Percentiles rank a stretch among this genome's conserved stretches.
phyloP scores from a whole-genome alignment of 2,329 filamentous ascomycete genomes.

The Trichoderma lentiforme region DNA sequence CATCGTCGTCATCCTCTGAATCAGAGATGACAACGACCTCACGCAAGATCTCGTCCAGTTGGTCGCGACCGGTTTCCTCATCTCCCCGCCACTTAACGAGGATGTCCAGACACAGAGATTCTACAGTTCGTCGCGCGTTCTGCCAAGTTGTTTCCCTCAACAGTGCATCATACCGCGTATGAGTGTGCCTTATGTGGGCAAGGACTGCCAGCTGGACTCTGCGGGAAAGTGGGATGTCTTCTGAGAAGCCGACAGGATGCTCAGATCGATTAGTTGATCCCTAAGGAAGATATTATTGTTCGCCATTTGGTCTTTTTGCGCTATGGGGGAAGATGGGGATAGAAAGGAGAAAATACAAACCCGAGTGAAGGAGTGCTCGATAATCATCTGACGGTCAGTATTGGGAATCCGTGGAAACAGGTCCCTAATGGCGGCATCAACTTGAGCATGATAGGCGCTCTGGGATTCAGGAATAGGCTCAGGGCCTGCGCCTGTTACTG shows the following conservation, averaged over 20 bases:
- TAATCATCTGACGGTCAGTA: slow-evolving; percentile 60
- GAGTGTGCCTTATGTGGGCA: slow-evolving; percentile 64
- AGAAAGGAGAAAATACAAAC: slow-evolving; percentile 37
- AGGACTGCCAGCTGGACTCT: slow-evolving; percentile 63
- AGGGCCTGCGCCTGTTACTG: slow-evolving; percentile 35
- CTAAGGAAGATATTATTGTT: slow-evolving; percentile 33
- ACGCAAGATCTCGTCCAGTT: slow-evolving; percentile 63
- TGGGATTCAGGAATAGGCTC: slow-evolving; percentile 60
- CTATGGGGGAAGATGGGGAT: background rate
- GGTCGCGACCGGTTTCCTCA: slow-evolving; percentile 64
- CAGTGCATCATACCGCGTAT: slow-evolving; percentile 62
- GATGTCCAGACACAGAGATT: slow-evolving; percentile 58
- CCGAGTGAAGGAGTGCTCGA: slow-evolving; percentile 61
- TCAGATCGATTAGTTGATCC: slow-evolving; percentile 50
- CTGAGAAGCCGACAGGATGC: slow-evolving; percentile 55
- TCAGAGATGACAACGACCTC: slow-evolving; percentile 67
- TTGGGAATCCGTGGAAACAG: slow-evolving; percentile 64
- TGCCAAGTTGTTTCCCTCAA: slow-evolving; percentile 56
- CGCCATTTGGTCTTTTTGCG: background rate
- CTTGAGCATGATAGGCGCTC: slow-evolving; percentile 58
- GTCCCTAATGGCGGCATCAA: slow-evolving; percentile 59
- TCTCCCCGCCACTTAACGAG: slow-evolving; percentile 71
- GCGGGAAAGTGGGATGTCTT: slow-evolving; percentile 55
- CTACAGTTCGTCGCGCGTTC: slow-evolving; percentile 59
- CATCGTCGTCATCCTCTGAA: slow-evolving; percentile 46